Percentiles rank a stretch among this genome's conserved stretches.
phyloP scores from a whole-genome alignment of 2,329 filamentous ascomycete genomes.

The Tricladium varicosporioides region DNA sequence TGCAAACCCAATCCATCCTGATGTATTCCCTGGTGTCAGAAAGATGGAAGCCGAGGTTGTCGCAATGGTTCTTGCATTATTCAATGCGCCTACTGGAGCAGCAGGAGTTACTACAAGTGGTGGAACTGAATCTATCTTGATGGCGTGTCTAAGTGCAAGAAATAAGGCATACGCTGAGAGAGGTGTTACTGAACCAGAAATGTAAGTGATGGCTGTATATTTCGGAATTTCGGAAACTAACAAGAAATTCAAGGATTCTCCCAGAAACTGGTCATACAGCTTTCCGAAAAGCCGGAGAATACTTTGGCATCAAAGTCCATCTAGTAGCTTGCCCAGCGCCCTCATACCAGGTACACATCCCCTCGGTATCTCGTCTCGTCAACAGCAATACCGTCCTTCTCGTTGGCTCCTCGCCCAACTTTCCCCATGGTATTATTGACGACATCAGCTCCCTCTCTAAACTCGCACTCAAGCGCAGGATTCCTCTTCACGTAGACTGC shows the following conservation, averaged over 20 bases:
- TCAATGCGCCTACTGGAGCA: constrained; percentile 81
- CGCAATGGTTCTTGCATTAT: constrained; percentile 87
- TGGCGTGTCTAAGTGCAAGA: constrained; percentile 87
- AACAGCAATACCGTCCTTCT: constrained; percentile 93
- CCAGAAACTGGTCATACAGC: constrained; percentile 94
- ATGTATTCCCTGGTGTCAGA: constrained; percentile 94
- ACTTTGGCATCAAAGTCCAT: constrained; percentile 96
- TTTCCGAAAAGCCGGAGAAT: constrained; percentile 90
- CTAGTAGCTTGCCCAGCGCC: constrained; percentile 84
- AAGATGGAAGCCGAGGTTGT: constrained; percentile 99
- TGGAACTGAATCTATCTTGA: constrained; percentile 93
- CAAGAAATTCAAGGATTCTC: constrained; percentile 65
- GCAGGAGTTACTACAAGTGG: constrained; percentile 90
- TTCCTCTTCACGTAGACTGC: constrained; percentile 95
- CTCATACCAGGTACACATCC: constrained; percentile 77
- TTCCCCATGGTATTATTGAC: constrained; percentile 97
- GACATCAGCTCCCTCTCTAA: constrained; percentile 84
- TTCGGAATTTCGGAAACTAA: constrained; percentile 23
- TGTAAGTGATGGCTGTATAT: constrained; percentile 49
- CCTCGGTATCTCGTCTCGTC: constrained; percentile 76
- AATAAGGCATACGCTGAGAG: constrained; percentile 86
- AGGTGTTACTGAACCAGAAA: constrained; percentile 88
- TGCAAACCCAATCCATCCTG: constrained; percentile 93
- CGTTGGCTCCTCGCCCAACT: constrained; percentile 94
- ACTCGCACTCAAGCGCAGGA: constrained; percentile 73